Conservation (phyloP, 2,329 filamentous ascomycete genomes). For the Monilinia laxa region DNA sequence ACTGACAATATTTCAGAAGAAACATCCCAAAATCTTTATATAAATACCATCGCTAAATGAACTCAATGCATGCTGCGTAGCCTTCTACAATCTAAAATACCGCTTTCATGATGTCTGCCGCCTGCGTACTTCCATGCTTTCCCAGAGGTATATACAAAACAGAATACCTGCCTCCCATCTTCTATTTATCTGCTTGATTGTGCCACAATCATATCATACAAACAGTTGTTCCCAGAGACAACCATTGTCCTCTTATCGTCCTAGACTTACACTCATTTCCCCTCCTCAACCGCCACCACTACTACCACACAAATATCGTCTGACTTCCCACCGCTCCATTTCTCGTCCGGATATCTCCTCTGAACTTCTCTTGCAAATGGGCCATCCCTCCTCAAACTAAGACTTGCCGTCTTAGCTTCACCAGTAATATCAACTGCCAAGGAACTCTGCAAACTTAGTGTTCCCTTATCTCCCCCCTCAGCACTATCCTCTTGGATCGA, state of each 20-base stretch:
- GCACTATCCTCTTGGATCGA: conserved; percentile 52
- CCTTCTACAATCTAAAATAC: conserved; percentile 18
- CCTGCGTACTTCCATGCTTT: neutral
- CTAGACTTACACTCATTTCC: conserved; percentile 23
- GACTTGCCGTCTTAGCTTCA: conserved; percentile 81
- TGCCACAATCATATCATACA: conserved; percentile 9
- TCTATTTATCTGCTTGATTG: neutral
- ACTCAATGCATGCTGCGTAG: conserved; percentile 7
- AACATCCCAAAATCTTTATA: neutral
- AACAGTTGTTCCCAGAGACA: neutral
- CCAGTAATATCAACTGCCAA: conserved; percentile 77
- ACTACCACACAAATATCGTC: conserved; percentile 93
- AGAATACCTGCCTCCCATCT: neutral
- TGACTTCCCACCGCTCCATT: conserved; percentile 88
- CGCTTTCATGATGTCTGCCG: conserved; percentile 5
- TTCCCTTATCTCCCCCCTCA: conserved; percentile 31
- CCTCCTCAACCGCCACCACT: conserved; percentile 70
- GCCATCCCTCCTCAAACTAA: conserved; percentile 78
- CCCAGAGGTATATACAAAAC: conserved; percentile 11
- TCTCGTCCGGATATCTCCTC: conserved; percentile 79
- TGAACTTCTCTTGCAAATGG: conserved; percentile 96
- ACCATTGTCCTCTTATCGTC: neutral
- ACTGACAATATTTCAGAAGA: neutral
- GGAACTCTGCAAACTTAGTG: conserved; percentile 65
- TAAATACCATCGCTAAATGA: neutral